Base-by-base conservation (phyloP, 225 moss, liverwort and hornwort species). In the Ulota crispa region DNA sequence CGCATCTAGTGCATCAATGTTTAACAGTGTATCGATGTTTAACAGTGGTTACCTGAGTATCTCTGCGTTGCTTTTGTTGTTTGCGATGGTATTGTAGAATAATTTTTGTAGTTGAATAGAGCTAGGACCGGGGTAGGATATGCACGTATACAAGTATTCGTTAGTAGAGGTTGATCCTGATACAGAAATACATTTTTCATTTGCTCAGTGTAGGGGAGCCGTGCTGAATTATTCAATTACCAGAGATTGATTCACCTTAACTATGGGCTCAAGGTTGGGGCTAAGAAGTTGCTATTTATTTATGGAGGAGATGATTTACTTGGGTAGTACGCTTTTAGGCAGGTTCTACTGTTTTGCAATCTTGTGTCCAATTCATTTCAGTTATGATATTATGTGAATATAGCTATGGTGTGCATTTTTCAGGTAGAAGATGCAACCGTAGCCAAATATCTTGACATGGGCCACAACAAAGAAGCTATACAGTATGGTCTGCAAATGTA, bases 391-490 rank as follows among this genome's bases (percentile, higher is more conserved):
- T 31, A 63, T 26, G 41, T 66, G 54, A 72, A 80, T 54, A 15
- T 47, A 36, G 56, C 66, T 34, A 36, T 67, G 72, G 54, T 66
- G 36, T 77, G 62, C 81, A 59, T 77, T 78, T 83, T 83, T 62
- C 82, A 89, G 89, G 90, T 77, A 68, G 97, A 95, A 66, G 94
- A 99, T 80, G 89, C 90, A 67, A 80, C 83, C 57, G 91, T 95
- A 52, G 87, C 89, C 63, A 99, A 95, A 76, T 99, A 99, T 85
- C 81, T 99, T 63, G 90, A 85, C 55, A 95, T 94, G 94, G 98
- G 98, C 55, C 86, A 90, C 64, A 87, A 83, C 63, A 95, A 86
- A 82, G 92, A 99, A 85, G 94, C 98, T 65, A 88, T 92, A 24
- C 85, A 92, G 41, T 87, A 91, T 88, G 95, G 89, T 47, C 89